Percentiles rank a stretch among this genome's conserved stretches.
Evolutionary conservation across 768 basidiomycete species (phyloP).

Genomic region (Calocybe indica): DNA sequence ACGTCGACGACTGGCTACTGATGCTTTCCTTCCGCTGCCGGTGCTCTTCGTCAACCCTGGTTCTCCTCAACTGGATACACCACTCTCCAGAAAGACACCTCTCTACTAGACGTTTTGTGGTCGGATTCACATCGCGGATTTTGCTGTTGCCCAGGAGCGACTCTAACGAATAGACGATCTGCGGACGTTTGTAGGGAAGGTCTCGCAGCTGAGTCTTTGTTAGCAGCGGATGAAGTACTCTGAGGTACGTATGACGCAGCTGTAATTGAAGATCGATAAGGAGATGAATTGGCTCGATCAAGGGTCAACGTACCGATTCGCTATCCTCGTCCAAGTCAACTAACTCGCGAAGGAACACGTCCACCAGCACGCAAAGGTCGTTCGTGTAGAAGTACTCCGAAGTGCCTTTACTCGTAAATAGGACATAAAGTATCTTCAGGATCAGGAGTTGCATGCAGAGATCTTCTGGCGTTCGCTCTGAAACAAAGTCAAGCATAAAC

Average conservation of each 20-base stretch:
- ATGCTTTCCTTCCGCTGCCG: background rate
- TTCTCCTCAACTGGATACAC: conserved; percentile 66
- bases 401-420: conserved; percentile 91
- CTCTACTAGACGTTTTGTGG: conserved; percentile 87
- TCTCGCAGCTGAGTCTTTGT: conserved; percentile 87
- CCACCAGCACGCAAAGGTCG: conserved; percentile 91
- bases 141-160: conserved; percentile 66
- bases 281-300: conserved; percentile 1
- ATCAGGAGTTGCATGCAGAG: conserved; percentile 92
- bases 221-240: conserved; percentile 91
- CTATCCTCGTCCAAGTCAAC: conserved; percentile 89
- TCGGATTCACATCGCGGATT: conserved; percentile 79
- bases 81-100: conserved; percentile 85
- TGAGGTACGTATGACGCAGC: conserved; percentile 94
- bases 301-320: conserved; percentile 65
- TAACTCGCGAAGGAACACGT: conserved; percentile 95
- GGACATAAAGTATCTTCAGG: conserved; percentile 88
- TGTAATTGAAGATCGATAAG: conserved; percentile 18
- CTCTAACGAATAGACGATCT: conserved; percentile 80
- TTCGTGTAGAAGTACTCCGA: conserved; percentile 98
- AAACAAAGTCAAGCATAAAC: background rate
- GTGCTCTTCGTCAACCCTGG: conserved; percentile 11
- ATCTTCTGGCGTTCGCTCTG: conserved; percentile 85
- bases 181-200: conserved; percentile 85
- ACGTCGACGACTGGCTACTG: conserved; percentile 14